Evolutionary conservation across 805 yeast genomes (phyloP).

Genomic region (Maudiozyma serrabonitensis): DNA sequence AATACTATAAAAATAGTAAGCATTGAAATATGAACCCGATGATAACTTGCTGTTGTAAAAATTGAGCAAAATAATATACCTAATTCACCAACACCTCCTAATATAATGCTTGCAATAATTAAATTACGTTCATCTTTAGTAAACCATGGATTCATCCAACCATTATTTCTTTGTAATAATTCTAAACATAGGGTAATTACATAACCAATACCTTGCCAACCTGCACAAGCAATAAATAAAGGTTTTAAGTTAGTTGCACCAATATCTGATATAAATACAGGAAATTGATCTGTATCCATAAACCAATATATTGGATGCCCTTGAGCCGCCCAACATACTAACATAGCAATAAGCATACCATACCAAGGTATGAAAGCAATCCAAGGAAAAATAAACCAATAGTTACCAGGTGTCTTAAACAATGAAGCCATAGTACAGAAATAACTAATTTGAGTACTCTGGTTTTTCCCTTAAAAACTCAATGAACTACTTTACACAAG

Average conservation of each 20-base stretch:
- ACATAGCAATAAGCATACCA: slow-evolving; percentile 79
- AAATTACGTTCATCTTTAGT: slow-evolving; percentile 31
- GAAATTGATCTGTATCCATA: slow-evolving; percentile 36
- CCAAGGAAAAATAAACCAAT: slow-evolving; percentile 51
- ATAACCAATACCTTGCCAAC: slow-evolving; percentile 67
- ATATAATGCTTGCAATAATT: slow-evolving; percentile 33
- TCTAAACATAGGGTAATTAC: slow-evolving; percentile 56
- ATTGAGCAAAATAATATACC: slow-evolving; percentile 69
- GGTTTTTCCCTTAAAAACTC: too few relatives aligned
- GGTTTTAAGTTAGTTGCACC: slow-evolving; percentile 86
- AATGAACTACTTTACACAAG: too few relatives aligned
- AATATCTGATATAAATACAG: slow-evolving; percentile 73
- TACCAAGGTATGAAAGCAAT: slow-evolving; percentile 69
- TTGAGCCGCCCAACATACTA: slow-evolving; percentile 68
- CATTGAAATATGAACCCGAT: slow-evolving; percentile 51
- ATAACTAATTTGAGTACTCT: too few relatives aligned
- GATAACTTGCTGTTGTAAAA: slow-evolving; percentile 53
- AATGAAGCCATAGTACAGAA: neutral
- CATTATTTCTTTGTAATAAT: slow-evolving; percentile 41
- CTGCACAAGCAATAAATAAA: slow-evolving; percentile 68
- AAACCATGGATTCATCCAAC: slow-evolving; percentile 33
- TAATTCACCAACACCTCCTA: slow-evolving; percentile 52
- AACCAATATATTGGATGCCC: slow-evolving; percentile 66
- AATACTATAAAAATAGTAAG: slow-evolving; percentile 64
- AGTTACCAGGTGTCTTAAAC: slow-evolving; percentile 30